Percentiles rank a stretch among this genome's conserved stretches.
Evolutionary conservation across 164 flowering plant genomes (phyloP).

Genomic region (Chimonanthus salicifolius): DNA sequence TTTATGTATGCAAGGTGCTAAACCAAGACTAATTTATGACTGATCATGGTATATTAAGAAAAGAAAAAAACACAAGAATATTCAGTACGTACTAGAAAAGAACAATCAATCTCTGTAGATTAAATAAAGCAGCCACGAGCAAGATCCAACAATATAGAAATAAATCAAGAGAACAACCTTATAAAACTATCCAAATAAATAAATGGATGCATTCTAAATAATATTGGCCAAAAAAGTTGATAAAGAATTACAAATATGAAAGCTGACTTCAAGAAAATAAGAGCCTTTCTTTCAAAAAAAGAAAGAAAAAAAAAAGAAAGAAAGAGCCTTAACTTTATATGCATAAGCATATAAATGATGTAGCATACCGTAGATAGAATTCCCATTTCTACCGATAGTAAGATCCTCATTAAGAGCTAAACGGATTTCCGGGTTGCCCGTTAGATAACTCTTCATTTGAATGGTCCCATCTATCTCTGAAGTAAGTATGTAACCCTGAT

Average conservation of each 20-base stretch:
- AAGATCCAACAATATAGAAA: background rate
- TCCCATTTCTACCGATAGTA: constrained; percentile 69
- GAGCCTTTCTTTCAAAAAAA: too few species aligned
- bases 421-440: constrained; percentile 92
- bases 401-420: constrained; percentile 89
- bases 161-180: too few species aligned
- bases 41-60: too few species aligned
- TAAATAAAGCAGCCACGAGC: background rate
- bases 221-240: background rate
- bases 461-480: constrained; percentile 99
- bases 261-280: constrained; percentile 4
- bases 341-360: background rate
- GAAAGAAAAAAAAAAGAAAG: too few species aligned
- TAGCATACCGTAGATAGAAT: constrained; percentile 60
- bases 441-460: constrained; percentile 96
- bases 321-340: background rate
- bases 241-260: background rate
- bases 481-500: constrained; percentile 89
- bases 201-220: background rate
- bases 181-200: background rate
- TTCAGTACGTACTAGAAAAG: background rate
- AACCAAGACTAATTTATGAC: too few species aligned
- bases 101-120: background rate
- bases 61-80: too few species aligned
- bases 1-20: too few species aligned